Evolutionary conservation across 2,329 filamentous ascomycete species (phyloP).

Genomic region (Colletotrichum liriopes): DNA sequence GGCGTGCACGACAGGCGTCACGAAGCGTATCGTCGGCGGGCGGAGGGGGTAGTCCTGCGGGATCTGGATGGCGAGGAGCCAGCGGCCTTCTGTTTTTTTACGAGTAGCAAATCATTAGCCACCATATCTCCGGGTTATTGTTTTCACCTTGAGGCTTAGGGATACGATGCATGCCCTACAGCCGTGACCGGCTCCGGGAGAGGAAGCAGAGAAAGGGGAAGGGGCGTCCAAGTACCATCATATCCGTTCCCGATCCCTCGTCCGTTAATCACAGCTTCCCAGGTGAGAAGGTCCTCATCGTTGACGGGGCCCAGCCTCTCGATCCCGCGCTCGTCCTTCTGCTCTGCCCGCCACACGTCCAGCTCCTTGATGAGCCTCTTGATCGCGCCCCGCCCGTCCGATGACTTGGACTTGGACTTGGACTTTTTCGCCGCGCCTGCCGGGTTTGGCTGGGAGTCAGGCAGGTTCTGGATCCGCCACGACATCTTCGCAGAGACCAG

Average conservation of each 20-base stretch:
- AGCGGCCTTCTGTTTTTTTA: slow-evolving; percentile 74
- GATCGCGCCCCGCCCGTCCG: slow-evolving; percentile 61
- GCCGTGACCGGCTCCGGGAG: not conserved
- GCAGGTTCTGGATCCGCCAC: slow-evolving; percentile 43
- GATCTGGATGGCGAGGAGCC: slow-evolving; percentile 85
- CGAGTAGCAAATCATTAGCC: not conserved
- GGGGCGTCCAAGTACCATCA: slow-evolving; percentile 60
- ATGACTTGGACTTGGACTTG: slow-evolving; percentile 46
- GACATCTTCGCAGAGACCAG: slow-evolving; percentile 34
- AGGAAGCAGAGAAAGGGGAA: not conserved
- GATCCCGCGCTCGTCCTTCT: slow-evolving; percentile 66
- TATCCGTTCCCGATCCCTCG: slow-evolving; percentile 69
- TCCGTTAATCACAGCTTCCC: slow-evolving; percentile 75
- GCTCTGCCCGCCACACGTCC: slow-evolving; percentile 66
- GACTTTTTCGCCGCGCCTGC: slow-evolving; percentile 39
- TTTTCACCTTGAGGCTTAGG: not conserved
- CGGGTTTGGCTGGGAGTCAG: slow-evolving; percentile 36
- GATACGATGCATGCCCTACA: not conserved
- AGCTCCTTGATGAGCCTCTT: slow-evolving; percentile 74
- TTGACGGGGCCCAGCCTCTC: slow-evolving; percentile 71
- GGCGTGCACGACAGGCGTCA: slow-evolving; percentile 88
- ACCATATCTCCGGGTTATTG: not conserved
- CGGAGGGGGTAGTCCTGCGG: slow-evolving; percentile 84
- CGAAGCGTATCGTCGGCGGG: slow-evolving; percentile 84
- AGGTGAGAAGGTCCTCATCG: slow-evolving; percentile 70